Evolutionary conservation across 2,329 filamentous ascomycete species (phyloP).

Genomic region (Fusarium sp.): DNA sequence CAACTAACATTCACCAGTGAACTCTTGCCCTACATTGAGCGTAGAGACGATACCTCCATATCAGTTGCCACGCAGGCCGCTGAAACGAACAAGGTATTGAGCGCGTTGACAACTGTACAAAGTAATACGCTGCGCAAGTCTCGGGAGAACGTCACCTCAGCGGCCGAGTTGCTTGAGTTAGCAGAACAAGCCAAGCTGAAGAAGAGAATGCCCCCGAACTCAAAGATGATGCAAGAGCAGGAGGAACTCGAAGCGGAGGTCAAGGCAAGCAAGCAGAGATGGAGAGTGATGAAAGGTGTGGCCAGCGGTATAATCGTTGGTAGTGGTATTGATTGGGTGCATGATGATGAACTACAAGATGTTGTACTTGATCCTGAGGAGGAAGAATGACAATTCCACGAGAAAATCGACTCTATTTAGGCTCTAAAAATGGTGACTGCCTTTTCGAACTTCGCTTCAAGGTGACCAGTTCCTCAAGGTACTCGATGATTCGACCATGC

Average conservation of each 20-base stretch:
- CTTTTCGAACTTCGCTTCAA: neutral
- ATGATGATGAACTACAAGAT: constrained; percentile 73
- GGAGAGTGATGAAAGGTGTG: constrained; percentile 81
- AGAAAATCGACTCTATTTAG: neutral
- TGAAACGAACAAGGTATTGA: constrained; percentile 62
- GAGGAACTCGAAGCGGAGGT: constrained; percentile 68
- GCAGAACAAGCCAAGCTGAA: constrained; percentile 66
- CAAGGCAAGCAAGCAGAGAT: constrained; percentile 72
- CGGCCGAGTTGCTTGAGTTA: constrained; percentile 71
- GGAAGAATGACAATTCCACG: constrained; percentile 48
- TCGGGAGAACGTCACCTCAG: constrained; percentile 71
- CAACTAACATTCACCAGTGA: constrained; percentile 60
- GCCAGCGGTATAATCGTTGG: constrained; percentile 83
- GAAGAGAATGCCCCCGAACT: constrained; percentile 65
- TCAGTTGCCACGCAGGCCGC: constrained; percentile 70
- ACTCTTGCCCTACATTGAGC: constrained; percentile 73
- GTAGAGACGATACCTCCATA: constrained; percentile 75
- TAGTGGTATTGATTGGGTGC: constrained; percentile 85
- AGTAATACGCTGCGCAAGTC: constrained; percentile 67
- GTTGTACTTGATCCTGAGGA: constrained; percentile 77
- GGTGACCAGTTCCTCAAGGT: neutral
- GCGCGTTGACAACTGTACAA: constrained; percentile 67
- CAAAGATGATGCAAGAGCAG: constrained; percentile 66
- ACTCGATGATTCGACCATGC: neutral
- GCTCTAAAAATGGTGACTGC: neutral